Conservation (phyloP, 192 early-diverging fungal genomes). For the Backusella westeae region DNA sequence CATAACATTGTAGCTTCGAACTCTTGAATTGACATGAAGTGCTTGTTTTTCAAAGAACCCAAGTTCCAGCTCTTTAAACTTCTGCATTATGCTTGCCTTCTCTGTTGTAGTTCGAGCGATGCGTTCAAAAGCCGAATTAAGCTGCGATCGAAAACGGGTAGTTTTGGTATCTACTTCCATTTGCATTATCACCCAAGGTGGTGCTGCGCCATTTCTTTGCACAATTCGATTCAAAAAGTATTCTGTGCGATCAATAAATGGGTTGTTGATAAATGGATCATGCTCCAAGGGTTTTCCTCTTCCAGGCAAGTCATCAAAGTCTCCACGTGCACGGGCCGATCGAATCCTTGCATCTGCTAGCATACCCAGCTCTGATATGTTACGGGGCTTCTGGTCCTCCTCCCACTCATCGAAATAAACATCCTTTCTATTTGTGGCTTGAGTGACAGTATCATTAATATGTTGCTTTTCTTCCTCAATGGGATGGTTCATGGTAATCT, state of each 20-base stretch:
- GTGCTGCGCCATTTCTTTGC: constrained; percentile 28
- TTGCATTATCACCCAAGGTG: constrained; percentile 31
- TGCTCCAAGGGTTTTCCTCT: constrained; percentile 23
- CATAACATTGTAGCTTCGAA: constrained; percentile 35
- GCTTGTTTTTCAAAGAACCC: constrained; percentile 16
- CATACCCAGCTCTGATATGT: constrained; percentile 10
- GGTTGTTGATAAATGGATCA: constrained; percentile 21
- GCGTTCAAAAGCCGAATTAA: constrained; percentile 14
- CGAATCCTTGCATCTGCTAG: constrained; percentile 27
- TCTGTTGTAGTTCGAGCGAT: not conserved
- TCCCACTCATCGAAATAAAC: constrained; percentile 3
- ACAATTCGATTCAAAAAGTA: constrained; percentile 34
- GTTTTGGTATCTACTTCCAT: constrained; percentile 25
- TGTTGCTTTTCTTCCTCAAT: constrained; percentile 1
- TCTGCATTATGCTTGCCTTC: not conserved
- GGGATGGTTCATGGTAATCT: not conserved
- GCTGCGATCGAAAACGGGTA: not conserved
- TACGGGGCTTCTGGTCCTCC: not conserved
- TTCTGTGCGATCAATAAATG: constrained; percentile 31
- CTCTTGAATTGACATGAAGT: constrained; percentile 12
- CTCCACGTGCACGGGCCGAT: constrained; percentile 18
- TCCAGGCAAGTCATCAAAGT: constrained; percentile 28
- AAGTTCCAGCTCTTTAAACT: not conserved
- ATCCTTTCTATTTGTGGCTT: not conserved
- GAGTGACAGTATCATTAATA: not conserved